Evolutionary conservation across 306 rosid genomes (phyloP), one percentile per base, ranked within the genome.

Genomic region (Lupinus albus): DNA sequence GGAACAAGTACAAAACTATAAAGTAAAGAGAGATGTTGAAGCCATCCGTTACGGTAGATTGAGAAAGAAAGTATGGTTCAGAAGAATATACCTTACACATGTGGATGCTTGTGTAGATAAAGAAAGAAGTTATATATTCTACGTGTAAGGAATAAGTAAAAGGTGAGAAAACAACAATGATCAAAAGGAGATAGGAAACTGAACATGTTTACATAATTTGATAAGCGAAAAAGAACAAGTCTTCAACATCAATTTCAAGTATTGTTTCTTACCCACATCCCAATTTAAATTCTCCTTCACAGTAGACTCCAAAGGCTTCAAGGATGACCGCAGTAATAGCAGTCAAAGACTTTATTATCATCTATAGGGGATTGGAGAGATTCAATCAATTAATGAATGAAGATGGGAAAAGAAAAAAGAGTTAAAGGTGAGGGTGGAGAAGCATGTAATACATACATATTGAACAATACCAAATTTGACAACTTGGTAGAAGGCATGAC

Each of bases 221-320:
- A 67, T 16, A 20, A n/a, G 63, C 62, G 13, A 17, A 71, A 72
- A 68, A 8, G 13, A 62, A 67, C 10, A 67, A 59, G 65, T 65
- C 68, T 30, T 36, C 45, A 33, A 13, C 7, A 20, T 44, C 3
- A 8, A 55, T 36, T 76, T 20, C 17, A 72, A 57, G 64, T 41
- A 33, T n/a, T n/a, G n/a, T n/a, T n/a, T 61, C 93, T 88, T 88
- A 94, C 99, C 99, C 99, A 62, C 97, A 94, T 76, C 85, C 86
- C 88, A 47, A 54, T 76, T 90, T 83, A 78, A 94, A 94, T 76
- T 94, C 97, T 64, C 99, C 99, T 53, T 94, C 99, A 68, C 99
- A 94, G 75, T 94, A 94, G 70, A 82, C 80, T 54, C 83, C 89
- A 68, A 90, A 86, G 67, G 96, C 92, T 87, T 94, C 99, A 72